Evolutionary conservation across 2,329 filamentous ascomycete genomes (phyloP), one percentile per base, ranked within the genome.

Genomic region (Talaromyces verruculosus): DNA sequence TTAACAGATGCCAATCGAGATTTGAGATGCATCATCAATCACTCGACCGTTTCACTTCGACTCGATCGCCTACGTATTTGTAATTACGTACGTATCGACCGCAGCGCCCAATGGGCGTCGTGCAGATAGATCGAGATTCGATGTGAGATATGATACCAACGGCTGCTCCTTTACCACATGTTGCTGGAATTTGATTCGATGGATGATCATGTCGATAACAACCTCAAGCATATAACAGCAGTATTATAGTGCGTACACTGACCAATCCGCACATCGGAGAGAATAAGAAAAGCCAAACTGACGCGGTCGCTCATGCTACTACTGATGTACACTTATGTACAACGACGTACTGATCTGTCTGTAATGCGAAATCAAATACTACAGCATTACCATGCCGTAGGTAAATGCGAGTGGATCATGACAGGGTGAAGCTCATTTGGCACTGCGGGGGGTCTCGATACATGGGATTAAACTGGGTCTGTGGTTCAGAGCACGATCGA

Each of bases 1-100:
- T 58, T 58, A 41, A n/a, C 57, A 58, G 61, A 63, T 63, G 61
- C 45, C 33, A 57, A 63, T 63, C 49, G 51, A 64, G 62, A 64
- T 64, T 64, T 35, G 49, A 47, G 62, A 57, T 57, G 62, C 53
- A 57, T 37, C 61, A 55, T 63, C 61, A 28, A 39, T 62, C 60
- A 53, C 33, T 53, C 45, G 45, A 62, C 45, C 60, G 60, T 62
- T 62, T 53, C 45, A 17, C 30, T 4, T 30, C n/a, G 41, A 15
- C 45, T 35, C 51, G 51, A 55, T 55, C 51, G 30, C n/a, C 28
- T 11, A n/a, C 49, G 49, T 53, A 53, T 22, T 35, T 13, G 30
- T 35, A 57, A 37, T 35, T 57, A 37, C 33, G n/a, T 15, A 3
- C n/a, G 28, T 35, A 35, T 55, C 7, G 49, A n/a, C 30, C 5